Evolutionary conservation across 495 filamentous ascomycete genomes (phyloP), one percentile per base, ranked within the genome.

Genomic region (Lasiosphaeris hirsuta): DNA sequence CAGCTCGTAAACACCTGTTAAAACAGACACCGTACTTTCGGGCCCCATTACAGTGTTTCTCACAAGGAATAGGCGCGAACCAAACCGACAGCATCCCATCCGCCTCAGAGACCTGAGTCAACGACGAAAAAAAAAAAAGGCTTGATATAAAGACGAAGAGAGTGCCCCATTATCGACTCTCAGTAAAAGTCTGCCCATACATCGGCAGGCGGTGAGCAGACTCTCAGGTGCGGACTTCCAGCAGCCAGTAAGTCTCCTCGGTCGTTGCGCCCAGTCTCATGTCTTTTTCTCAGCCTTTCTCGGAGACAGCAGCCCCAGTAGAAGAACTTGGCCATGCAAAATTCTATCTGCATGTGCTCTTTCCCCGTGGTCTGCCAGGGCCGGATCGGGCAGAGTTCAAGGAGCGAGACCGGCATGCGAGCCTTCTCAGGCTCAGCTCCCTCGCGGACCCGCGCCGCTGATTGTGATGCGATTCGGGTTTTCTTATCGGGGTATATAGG

Each of bases 171-270:
- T 30, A 30, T 30, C 5, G 5, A 30, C 23, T 2, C 23, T 30
- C 23, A 30, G 23, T 5, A 2, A 30, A 5, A 30, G 23, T 30
- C 23, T 2, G 23, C 23, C 23, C 23, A 30, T 30, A 30, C 23
- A 5, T 30, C 23, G 23, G 23, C 23, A 30, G 23, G 23, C 23
- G 2, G 46, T 49, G 11, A 49, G 23, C 23, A 30, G 46, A 49
- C 33, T 30, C 33, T 33, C 23, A 36, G 46, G 0, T 33, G 7
- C 8, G 7, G 23, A 14, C 46, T 9, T 33, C 15, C 46, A 10
- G 13, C 33, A 51, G 34, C 49, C 49, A 51, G 49, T 51, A 37
- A 51, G 49, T 51, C 23, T 11, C 15, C 35, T 40, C 35, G 15
- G 7, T 10, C 49, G 10, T 3, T 7, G 4, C 15, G 49, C 13